Base-by-base conservation (phyloP, 2,329 filamentous ascomycete species). In the Fusarium sp. region DNA sequence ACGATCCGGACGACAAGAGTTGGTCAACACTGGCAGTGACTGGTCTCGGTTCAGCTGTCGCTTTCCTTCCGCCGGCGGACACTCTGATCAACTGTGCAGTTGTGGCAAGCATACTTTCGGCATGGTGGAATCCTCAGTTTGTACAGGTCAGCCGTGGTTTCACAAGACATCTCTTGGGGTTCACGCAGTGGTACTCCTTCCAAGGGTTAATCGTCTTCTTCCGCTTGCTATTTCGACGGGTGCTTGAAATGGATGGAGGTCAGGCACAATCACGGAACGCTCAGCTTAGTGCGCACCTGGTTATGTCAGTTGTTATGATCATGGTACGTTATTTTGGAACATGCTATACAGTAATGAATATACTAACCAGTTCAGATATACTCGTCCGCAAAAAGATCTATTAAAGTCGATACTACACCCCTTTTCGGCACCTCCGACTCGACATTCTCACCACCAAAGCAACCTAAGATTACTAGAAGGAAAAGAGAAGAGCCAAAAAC, bases 121-220 rank as follows among this genome's bases (percentile, higher is more conserved):
- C 85, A 14, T 90, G 88, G 84, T 92, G 90, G 90, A 92, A 92
- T 64, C 89, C 89, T 1, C 85, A 85, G 59, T 86, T 91, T 67
- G 83, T 86, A 33, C 83, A 89, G 70, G 85, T 84, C 5, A 80
- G 83, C 33, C 82, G 85, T n/a, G 89, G 87, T 54, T 90, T 85
- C 74, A 86, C 82, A 27, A 84, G 80, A 63, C 88, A 86, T 57
- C 81, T 92, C 31, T 75, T 84, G 5, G 89, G 90, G 0, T 83
- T 92, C 14, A 80, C 82, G 5, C 83, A 87, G 50, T 91, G 91
- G 84, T 92, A 92, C 73, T 83, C 82, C 2, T 85, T 90, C 63
- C 91, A 94, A 72, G 74, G 84, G 3, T 74, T 90, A 31, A 82
- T 89, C 21, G 74, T 92, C 13, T 74, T 84, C 8, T 77, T 89